Evolutionary conservation across 176 grass and related monocot genomes (phyloP).

Genomic region (Pontederia paniculata): DNA sequence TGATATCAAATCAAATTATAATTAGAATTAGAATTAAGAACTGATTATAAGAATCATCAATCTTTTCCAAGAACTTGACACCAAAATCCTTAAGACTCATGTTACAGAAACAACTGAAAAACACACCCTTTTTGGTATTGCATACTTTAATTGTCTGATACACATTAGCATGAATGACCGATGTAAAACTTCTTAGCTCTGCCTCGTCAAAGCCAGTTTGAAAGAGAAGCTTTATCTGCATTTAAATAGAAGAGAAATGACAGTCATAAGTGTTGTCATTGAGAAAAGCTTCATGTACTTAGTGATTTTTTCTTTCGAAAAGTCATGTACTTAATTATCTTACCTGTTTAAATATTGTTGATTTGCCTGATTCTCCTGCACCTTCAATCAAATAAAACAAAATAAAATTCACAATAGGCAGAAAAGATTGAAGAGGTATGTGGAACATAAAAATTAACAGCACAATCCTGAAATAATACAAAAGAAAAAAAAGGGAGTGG

Average conservation of each 20-base stretch:
- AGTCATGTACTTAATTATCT: conserved; percentile 6
- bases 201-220: conserved; percentile 83
- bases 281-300: conserved; percentile 14
- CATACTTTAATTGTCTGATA: conserved; percentile 99
- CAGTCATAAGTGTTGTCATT: neutral
- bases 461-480: neutral
- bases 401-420: neutral
- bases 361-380: conserved; percentile 93
- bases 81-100: conserved; percentile 21
- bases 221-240: conserved; percentile 96
- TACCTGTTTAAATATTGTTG: conserved; percentile 98
- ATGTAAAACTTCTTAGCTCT: conserved; percentile 73
- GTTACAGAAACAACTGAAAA: conserved; percentile 28
- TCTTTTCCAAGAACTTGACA: conserved; percentile 6
- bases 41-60: conserved; percentile 9
- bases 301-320: no score
- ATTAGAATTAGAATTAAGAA: conserved; percentile 15
- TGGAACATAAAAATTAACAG: neutral
- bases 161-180: conserved; percentile 95
- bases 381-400: conserved; percentile 36
- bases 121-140: conserved; percentile 70
- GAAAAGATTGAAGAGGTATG: neutral
- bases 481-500: neutral
- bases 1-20: conserved; percentile 17
- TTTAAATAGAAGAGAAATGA: conserved; percentile 11